A percentile compares a stretch with the other conserved stretches of the same genome.
phyloP scores from a whole-genome alignment of 257 asterid species.

The Capsicum chinense region DNA sequence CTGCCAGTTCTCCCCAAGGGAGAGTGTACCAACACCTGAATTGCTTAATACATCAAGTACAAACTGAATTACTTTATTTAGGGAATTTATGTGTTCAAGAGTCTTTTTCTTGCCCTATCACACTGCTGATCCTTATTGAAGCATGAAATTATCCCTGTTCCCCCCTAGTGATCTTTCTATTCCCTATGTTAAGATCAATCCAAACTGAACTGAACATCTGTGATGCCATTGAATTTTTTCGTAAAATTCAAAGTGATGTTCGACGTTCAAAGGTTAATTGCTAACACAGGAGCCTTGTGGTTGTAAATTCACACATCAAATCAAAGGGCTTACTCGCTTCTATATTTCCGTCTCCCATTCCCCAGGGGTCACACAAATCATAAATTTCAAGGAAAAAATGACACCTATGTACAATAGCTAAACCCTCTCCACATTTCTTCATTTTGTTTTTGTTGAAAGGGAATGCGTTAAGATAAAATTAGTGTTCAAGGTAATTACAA shows the following conservation, averaged over 20 bases:
- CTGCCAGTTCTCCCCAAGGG: constrained; percentile 39
- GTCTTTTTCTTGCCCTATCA: neutral
- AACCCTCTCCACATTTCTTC: no score
- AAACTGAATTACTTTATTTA: constrained; percentile 15
- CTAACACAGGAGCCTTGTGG: neutral
- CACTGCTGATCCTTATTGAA: neutral
- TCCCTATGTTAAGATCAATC: neutral
- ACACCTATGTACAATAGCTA: no score
- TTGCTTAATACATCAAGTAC: constrained; percentile 3
- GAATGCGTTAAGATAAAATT: no score
- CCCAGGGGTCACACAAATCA: no score
- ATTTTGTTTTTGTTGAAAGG: no score
- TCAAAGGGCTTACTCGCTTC: no score
- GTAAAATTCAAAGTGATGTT: neutral
- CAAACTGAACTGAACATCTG: neutral
- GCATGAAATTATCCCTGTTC: neutral
- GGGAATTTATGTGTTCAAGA: neutral
- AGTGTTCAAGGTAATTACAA: no score
- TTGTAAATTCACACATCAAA: neutral
- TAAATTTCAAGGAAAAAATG: no score
- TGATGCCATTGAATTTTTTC: neutral
- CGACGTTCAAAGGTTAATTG: neutral
- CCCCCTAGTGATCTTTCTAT: neutral
- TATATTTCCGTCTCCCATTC: no score
- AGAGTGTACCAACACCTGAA: constrained; percentile 26